Evolutionary conservation across 768 basidiomycete genomes (phyloP).

Genomic region (Boletus rubescentipes): DNA sequence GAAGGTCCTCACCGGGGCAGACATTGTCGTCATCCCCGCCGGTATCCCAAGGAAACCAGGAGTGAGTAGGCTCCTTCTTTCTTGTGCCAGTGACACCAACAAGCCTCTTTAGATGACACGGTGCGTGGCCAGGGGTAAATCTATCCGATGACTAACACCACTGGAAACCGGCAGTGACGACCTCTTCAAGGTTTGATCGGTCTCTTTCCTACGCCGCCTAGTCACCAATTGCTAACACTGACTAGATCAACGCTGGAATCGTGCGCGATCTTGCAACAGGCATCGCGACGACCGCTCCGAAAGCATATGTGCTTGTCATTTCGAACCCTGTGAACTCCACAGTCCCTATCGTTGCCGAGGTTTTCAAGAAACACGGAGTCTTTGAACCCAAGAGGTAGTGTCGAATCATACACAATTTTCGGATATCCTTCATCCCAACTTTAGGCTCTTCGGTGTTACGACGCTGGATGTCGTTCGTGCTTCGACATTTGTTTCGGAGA

Average conservation of each 20-base stretch:
- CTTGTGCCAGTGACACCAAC: not conserved
- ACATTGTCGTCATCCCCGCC: slow-evolving; percentile 93
- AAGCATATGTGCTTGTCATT: slow-evolving; percentile 93
- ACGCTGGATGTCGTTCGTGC: slow-evolving; percentile 97
- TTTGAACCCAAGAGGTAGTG: slow-evolving; percentile 88
- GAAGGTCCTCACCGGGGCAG: slow-evolving; percentile 80
- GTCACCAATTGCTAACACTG: not conserved
- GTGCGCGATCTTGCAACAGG: slow-evolving; percentile 90
- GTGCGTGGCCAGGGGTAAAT: slow-evolving; percentile 29
- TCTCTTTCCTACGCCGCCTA: not conserved
- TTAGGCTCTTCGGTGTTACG: slow-evolving; percentile 94
- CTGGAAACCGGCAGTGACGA: slow-evolving; percentile 64
- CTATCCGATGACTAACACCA: slow-evolving; percentile 10
- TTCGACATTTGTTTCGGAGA: slow-evolving; percentile 91
- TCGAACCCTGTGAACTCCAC: slow-evolving; percentile 99
- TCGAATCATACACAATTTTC: not conserved
- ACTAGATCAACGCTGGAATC: slow-evolving; percentile 95
- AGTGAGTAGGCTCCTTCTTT: slow-evolving; percentile 44
- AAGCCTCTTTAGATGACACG: slow-evolving; percentile 46
- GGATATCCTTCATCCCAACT: not conserved
- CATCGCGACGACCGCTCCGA: slow-evolving; percentile 79
- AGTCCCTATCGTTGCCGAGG: slow-evolving; percentile 94
- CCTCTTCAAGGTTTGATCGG: slow-evolving; percentile 77
- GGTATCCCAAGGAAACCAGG: slow-evolving; percentile 96
- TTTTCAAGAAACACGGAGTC: slow-evolving; percentile 88